Evolutionary conservation across 768 basidiomycete species (phyloP).

Genomic region (Mrakia frigida): DNA sequence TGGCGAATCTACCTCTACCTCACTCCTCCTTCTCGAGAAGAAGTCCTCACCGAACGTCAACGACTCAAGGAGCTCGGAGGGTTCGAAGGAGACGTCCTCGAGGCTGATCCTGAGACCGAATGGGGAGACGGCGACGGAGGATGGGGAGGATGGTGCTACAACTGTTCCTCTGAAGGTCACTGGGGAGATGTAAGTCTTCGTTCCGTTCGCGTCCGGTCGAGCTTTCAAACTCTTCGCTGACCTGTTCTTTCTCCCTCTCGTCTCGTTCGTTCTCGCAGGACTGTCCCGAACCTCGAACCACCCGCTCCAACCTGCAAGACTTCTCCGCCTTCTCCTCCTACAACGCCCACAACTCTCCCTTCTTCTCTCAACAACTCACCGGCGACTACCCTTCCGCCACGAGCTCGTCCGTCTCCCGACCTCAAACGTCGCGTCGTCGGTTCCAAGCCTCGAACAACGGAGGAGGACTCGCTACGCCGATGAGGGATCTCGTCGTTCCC

Average conservation of each 20-base stretch:
- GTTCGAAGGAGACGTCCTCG: constrained; percentile 30
- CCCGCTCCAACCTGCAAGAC: constrained; percentile 22
- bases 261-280: constrained; percentile 21
- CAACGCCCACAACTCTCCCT: constrained; percentile 32
- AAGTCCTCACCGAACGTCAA: constrained; percentile 12
- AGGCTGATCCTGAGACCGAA: constrained; percentile 12
- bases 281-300: constrained; percentile 26
- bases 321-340: constrained; percentile 32
- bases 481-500: constrained; percentile 23
- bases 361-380: constrained; percentile 19
- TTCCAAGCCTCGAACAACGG: neutral
- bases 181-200: constrained; percentile 27
- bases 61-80: constrained; percentile 27
- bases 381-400: constrained; percentile 9
- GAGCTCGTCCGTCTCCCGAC: constrained; percentile 6
- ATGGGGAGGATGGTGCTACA: constrained; percentile 32
- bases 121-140: constrained; percentile 20
- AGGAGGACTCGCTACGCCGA: constrained; percentile 12
- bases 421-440: neutral
- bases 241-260: neutral
- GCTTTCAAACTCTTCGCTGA: neutral
- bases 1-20: constrained; percentile 34
- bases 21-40: constrained; percentile 12
- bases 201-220: neutral
- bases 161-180: constrained; percentile 30